Evolutionary conservation across 768 basidiomycete species (phyloP), one percentile per base, ranked within the genome.

Genomic region (Boletellus ananas): DNA sequence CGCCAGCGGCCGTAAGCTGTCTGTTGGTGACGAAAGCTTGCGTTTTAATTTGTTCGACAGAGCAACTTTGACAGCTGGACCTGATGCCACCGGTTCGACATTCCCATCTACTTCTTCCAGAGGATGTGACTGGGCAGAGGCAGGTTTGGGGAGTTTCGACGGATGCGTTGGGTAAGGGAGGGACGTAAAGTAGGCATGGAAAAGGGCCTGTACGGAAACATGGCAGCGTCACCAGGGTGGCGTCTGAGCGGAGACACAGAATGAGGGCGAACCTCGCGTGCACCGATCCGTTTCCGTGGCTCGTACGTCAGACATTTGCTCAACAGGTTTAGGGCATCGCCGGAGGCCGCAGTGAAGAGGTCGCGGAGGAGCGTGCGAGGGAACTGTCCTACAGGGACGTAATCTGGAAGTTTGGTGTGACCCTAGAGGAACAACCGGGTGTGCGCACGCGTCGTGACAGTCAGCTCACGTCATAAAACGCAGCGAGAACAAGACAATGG

Each of bases 341-440:
- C 79, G 37, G 83, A 90, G 1, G 94, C 91, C 7, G 94, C 94
- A 0, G 90, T 90, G 72, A 99, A 95, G 45, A 96, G 79, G 58
- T 89, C 84, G 31, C 90, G 82, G 34, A 97, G 73, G 14, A 85
- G 85, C 12, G 84, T 79, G 67, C 86, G 88, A 2, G 90, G 89
- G 63, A 93, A 90, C 58, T 88, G 86, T 34, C 90, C 90, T 12
- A 94, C 82, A 2, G 87, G 77, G 3, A 94, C 78, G 63, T 93
- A 96, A 69, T 95, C 89, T 3, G 94, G 93, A 12, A 99, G 76
- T 68, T 87, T 86, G 3, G 83, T 87, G 69, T 96, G 89, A 9
- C 92, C 93, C 94, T 94, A 18, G 57, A 4, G n/a, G 7, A 33
- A 12, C 13, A 34, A 11, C 36, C n/a, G 20, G 8, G 12, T 37